Evolutionary conservation across 2,329 filamentous ascomycete genomes (phyloP).

Genomic region (Exophiala bonariae): DNA sequence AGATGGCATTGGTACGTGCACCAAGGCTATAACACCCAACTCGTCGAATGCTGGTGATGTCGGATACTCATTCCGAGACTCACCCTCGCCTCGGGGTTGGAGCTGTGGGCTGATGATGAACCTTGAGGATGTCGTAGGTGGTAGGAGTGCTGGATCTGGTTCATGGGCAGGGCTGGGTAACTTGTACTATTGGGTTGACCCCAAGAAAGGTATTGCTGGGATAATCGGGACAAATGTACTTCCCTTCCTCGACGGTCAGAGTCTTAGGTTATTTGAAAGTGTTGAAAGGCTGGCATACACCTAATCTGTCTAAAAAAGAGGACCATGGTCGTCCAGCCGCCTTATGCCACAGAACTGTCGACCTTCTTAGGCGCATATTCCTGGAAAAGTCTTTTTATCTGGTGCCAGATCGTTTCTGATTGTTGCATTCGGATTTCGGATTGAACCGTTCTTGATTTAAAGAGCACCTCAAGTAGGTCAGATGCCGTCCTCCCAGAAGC

Average conservation of each 20-base stretch:
- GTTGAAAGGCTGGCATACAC: conserved; percentile 24
- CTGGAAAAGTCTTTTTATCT: no score
- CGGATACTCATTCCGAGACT: conserved; percentile 10
- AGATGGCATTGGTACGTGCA: not conserved
- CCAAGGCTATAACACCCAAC: conserved; percentile 4
- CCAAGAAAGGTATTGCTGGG: conserved; percentile 12
- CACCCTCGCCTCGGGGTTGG: conserved; percentile 15
- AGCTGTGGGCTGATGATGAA: conserved; percentile 23
- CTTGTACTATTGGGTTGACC: conserved; percentile 26
- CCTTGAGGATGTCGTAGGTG: conserved; percentile 17
- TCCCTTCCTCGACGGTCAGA: conserved; percentile 18
- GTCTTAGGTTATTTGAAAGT: conserved; percentile 19
- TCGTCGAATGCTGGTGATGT: conserved; percentile 9
- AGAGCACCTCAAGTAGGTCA: no score
- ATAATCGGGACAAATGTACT: conserved; percentile 14
- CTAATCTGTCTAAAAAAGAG: no score
- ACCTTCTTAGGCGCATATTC: no score
- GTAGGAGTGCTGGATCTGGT: conserved; percentile 18
- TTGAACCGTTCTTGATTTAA: no score
- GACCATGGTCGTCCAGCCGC: no score
- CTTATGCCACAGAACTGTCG: no score
- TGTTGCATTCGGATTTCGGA: no score
- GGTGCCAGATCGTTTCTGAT: no score
- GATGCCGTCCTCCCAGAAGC: no score
- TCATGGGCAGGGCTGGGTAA: conserved; percentile 26